Evolutionary conservation across 768 basidiomycete species (phyloP).

Genomic region (Neoboletus subvelutipes): DNA sequence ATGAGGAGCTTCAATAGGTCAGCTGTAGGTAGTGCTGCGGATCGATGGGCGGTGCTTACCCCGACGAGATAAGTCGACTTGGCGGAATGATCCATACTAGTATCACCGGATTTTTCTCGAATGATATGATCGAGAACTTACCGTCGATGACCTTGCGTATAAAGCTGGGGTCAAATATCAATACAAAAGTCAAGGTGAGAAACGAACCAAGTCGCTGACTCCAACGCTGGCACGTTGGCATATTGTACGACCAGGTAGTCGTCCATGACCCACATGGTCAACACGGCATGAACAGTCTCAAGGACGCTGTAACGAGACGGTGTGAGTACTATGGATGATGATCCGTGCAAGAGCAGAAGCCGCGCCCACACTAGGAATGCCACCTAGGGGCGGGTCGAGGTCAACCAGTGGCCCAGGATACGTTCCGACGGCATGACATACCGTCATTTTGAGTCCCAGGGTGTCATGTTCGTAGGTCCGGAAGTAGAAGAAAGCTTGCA

Average conservation of each 20-base stretch:
- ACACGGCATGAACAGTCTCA: constrained; percentile 21
- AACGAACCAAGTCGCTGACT: constrained; percentile 24
- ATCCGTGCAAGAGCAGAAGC: not conserved
- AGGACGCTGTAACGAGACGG: constrained; percentile 10
- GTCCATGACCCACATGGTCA: constrained; percentile 27
- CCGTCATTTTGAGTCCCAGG: constrained; percentile 21
- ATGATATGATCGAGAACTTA: constrained; percentile 6
- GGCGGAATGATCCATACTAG: not conserved
- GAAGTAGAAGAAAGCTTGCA: constrained; percentile 30
- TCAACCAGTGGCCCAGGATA: not conserved
- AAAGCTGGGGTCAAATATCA: not conserved
- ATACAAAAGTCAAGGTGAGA: not conserved
- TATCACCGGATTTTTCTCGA: not conserved
- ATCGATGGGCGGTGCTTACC: constrained; percentile 11
- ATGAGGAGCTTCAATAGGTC: constrained; percentile 20
- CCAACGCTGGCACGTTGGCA: constrained; percentile 7
- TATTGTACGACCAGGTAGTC: constrained; percentile 23
- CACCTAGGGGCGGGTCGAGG: constrained; percentile 13
- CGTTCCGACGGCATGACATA: constrained; percentile 5
- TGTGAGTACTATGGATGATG: not conserved
- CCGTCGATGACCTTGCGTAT: constrained; percentile 14
- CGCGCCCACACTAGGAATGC: constrained; percentile 18
- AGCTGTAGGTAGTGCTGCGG: not conserved
- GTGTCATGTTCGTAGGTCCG: constrained; percentile 21
- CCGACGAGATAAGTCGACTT: constrained; percentile 26